Conservation (phyloP, 805 yeast genomes). For the Cyberlindnera americana region DNA sequence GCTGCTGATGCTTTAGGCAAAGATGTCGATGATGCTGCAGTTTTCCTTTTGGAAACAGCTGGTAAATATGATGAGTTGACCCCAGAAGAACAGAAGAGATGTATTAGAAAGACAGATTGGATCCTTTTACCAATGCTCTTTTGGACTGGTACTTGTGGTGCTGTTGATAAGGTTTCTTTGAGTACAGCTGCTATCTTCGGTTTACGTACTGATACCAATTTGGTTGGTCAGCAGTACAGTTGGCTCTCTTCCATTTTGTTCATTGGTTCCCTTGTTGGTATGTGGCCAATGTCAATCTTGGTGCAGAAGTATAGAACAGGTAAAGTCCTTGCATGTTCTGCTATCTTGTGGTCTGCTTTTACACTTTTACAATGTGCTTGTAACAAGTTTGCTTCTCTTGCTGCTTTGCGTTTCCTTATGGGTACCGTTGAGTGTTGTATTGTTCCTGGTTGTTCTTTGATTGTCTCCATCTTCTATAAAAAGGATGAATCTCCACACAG, state of each 20-base stretch:
- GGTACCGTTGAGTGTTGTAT: slow-evolving; percentile 42
- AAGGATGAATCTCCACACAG: slow-evolving; percentile 37
- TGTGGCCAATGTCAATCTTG: slow-evolving; percentile 34
- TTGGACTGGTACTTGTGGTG: slow-evolving; percentile 34
- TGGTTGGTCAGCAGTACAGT: slow-evolving; percentile 38
- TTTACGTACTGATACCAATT: slow-evolving; percentile 35
- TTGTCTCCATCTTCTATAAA: slow-evolving; percentile 39
- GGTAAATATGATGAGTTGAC: slow-evolving; percentile 26
- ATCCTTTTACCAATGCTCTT: slow-evolving; percentile 36
- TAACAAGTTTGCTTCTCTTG: slow-evolving; percentile 37
- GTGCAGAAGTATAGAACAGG: slow-evolving; percentile 26
- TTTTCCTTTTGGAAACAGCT: slow-evolving; percentile 23
- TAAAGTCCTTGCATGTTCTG: slow-evolving; percentile 23
- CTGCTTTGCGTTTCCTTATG: slow-evolving; percentile 40
- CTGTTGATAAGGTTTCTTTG: slow-evolving; percentile 42
- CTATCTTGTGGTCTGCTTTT: slow-evolving; percentile 22
- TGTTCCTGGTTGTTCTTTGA: slow-evolving; percentile 38
- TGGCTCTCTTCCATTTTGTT: slow-evolving; percentile 41
- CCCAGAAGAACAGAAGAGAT: slow-evolving; percentile 29
- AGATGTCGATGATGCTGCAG: slow-evolving; percentile 26
- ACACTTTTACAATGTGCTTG: slow-evolving; percentile 30
- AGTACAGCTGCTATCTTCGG: slow-evolving; percentile 47
- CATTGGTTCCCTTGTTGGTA: slow-evolving; percentile 40
- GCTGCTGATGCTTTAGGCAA: slow-evolving; percentile 4
- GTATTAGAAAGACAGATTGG: slow-evolving; percentile 37